Evolutionary conservation across 345 rosid genomes (phyloP), one percentile per base, ranked within the genome.

Genomic region (Erysimum cheiranthoides): DNA sequence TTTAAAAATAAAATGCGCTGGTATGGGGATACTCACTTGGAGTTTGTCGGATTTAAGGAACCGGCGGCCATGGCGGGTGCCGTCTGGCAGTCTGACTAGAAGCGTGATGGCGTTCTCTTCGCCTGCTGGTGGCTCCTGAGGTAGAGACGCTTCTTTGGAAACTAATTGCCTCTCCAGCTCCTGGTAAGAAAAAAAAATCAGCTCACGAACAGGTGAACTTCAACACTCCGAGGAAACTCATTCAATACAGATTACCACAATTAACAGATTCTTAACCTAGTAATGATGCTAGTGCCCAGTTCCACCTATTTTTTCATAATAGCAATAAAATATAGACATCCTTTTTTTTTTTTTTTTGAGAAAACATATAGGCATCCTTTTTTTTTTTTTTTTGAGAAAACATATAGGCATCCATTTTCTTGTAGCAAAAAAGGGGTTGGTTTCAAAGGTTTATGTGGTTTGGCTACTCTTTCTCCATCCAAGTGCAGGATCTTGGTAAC

Each of bases 101-200:
- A 59, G 64, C 2, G 9, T 59, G 6, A 59, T 35, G 9, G 64
- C n/a, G 9, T 59, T 59, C 45, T 35, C 64, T 59, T 17, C 45
- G 2, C 64, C 64, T 35, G 45, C 45, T 59, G 45, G 45, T 36
- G 64, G 64, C 64, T 59, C 64, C n/a, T 59, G 64, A 59, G 63
- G 43, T 14, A 60, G 46, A 60, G 64, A 60, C 5, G 64, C 64
- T 60, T 60, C 64, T 46, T 60, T 60, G 30, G 64, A 36, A 60
- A 60, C 46, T 36, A 60, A 36, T 60, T 18, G 30, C 45, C 16
- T 60, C 31, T 60, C 64, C 31, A 60, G 16, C 16, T 36, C 64
- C 64, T 60, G 25, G 14, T 36, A 16, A 4, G 14, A 34, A 34
- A 35, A 17, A 36, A 57, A 36, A 35, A 60, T 59, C 13, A 5